Base-by-base conservation (phyloP, 2,329 filamentous ascomycete species). In the Sporothrix dimorphospora region DNA sequence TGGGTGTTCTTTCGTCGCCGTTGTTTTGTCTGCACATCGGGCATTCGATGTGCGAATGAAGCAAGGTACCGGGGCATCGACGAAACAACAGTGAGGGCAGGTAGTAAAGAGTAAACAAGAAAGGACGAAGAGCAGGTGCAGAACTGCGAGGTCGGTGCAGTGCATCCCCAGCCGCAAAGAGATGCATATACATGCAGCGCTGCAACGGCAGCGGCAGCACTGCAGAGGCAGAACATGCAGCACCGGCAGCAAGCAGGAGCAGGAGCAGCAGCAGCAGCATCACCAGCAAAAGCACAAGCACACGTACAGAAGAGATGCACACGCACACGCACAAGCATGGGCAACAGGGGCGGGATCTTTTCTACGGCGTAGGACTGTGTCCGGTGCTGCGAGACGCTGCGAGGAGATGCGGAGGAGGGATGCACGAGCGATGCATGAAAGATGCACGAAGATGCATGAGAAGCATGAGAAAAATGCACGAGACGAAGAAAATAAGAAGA, bases 321-420 rank as follows among this genome's bases (percentile, higher is more conserved):
- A 16, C 53, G 34, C 19, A 65, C 21, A 67, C 40, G 27, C 45
- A 49, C 65, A 67, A 51, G 65, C 45, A 67, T 38, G 27, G 16
- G 57, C 70, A 67, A 38, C 45, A 67, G 67, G 59, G 55, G 72
- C 72, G 63, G 72, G 69, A 71, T 73, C 63, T 55, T 57, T 63
- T 73, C 72, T 71, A 71, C 72, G 69, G 63, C 72, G 72, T 73
- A 73, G 61, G 59, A 71, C 69, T 71, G 69, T 73, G 72, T 68
- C 72, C 47, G 71, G 67, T 19, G 55, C 45, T 65, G 59, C 59
- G 40, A 65, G 51, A 16, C 11, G 21, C 24, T 53, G 49, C 49
- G 34, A 53, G 16, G 40, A 42, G 47, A 16, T 61, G 34, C 57
- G 30, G 57, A 42, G 49, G 21, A 38, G 42, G 30, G 63, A 49